Evolutionary conservation across 2,329 filamentous ascomycete genomes (phyloP).

Genomic region (Helotiales sp.): DNA sequence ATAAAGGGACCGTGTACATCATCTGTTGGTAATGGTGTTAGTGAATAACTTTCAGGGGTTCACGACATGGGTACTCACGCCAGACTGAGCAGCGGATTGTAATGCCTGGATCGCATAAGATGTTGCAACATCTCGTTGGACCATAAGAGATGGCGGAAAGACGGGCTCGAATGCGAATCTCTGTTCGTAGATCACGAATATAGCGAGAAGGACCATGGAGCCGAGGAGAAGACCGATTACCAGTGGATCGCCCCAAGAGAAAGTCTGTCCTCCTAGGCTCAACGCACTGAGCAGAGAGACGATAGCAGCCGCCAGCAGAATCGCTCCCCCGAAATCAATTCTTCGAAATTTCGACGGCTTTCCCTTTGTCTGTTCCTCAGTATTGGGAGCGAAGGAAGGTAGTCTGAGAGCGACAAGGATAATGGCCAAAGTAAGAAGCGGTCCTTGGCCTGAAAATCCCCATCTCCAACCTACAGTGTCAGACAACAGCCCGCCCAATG

Average conservation of each 20-base stretch:
- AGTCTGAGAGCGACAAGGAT: constrained; percentile 42
- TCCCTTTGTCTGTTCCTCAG: constrained; percentile 11
- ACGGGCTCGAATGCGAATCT: constrained; percentile 54
- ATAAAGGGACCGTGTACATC: constrained; percentile 67
- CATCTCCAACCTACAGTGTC: constrained; percentile 45
- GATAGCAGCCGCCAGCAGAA: constrained; percentile 46
- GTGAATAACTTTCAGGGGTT: too few relatives aligned
- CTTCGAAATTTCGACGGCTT: constrained; percentile 42
- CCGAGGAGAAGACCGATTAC: constrained; percentile 36
- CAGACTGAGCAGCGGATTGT: constrained; percentile 59
- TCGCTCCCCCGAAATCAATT: constrained; percentile 59
- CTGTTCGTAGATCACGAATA: constrained; percentile 36
- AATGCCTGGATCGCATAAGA: constrained; percentile 52
- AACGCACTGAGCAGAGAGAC: constrained; percentile 46
- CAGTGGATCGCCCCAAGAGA: constrained; percentile 37
- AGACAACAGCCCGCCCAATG: constrained; percentile 52
- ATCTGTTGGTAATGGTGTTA: too few relatives aligned
- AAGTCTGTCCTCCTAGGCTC: constrained; percentile 48
- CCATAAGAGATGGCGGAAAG: constrained; percentile 56
- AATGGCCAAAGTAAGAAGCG: constrained; percentile 53
- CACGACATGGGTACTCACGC: constrained; percentile 38
- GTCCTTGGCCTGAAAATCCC: constrained; percentile 58
- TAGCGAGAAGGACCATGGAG: constrained; percentile 29
- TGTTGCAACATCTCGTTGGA: constrained; percentile 50
- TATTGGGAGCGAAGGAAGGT: constrained; percentile 9